Evolutionary conservation across 164 flowering plant species (phyloP).

Genomic region (Cinnamomum chago): DNA sequence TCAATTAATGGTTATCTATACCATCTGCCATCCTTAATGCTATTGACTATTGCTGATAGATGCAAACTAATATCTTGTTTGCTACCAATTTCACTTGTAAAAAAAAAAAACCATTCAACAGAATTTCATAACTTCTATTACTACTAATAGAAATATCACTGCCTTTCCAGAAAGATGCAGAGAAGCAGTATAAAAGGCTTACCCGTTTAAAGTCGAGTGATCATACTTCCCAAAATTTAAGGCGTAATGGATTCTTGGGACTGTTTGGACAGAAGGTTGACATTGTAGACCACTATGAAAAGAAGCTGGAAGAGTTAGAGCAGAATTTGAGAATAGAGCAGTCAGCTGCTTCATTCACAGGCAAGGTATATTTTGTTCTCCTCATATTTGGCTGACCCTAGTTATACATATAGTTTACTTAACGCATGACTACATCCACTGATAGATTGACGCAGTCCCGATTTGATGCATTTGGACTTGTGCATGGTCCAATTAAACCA

Average conservation of each 20-base stretch:
- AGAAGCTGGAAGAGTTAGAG: slow-evolving; percentile 53
- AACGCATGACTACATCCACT: no score
- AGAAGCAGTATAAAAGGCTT: slow-evolving; percentile 39
- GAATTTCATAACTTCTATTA: no score
- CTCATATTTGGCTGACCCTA: not conserved
- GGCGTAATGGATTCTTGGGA: slow-evolving; percentile 38
- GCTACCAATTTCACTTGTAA: no score
- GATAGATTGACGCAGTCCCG: no score
- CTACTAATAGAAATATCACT: not conserved
- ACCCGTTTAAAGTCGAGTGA: slow-evolving; percentile 33
- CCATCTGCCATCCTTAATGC: no score
- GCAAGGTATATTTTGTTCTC: slow-evolving; percentile 34
- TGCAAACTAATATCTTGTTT: no score
- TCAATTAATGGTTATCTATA: no score
- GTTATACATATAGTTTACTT: no score
- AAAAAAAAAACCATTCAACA: no score
- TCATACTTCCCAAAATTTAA: slow-evolving; percentile 18
- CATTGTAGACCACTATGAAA: slow-evolving; percentile 45
- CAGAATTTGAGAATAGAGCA: slow-evolving; percentile 52
- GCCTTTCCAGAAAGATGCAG: slow-evolving; percentile 41
- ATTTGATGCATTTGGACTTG: no score
- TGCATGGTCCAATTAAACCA: no score
- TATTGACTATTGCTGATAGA: no score
- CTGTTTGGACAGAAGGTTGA: slow-evolving; percentile 45
- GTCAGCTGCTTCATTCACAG: slow-evolving; percentile 40